Conservation (phyloP, 1,284 basidiomycete genomes). For the Ganoderma sp. region DNA sequence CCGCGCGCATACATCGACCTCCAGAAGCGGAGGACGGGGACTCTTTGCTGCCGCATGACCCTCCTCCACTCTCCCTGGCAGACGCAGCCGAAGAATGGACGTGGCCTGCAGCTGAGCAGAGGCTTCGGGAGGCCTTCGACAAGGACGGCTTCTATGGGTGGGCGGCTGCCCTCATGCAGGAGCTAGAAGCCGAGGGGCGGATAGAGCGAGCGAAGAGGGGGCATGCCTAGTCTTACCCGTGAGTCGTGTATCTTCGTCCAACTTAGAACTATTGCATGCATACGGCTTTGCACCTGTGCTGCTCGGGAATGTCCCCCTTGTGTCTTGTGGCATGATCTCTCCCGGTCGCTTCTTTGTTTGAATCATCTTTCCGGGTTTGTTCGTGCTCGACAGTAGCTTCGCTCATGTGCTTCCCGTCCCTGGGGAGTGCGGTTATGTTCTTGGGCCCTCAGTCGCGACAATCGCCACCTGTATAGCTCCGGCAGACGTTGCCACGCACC, state of each 20-base stretch:
- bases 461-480: neutral
- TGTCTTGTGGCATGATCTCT: neutral
- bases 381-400: neutral
- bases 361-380: neutral
- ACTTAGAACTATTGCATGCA: neutral
- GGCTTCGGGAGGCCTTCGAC: conserved; percentile 60
- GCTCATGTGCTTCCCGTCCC: neutral
- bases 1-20: conserved; percentile 55
- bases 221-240: conserved; percentile 27
- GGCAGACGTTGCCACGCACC: neutral
- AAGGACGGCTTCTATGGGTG: conserved; percentile 59
- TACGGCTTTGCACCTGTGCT: neutral
- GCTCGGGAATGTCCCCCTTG: neutral
- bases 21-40: conserved; percentile 45
- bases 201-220: conserved; percentile 50
- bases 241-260: neutral
- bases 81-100: conserved; percentile 45
- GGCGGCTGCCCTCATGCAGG: conserved; percentile 54
- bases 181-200: conserved; percentile 59
- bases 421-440: neutral
- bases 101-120: conserved; percentile 56
- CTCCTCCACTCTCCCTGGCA: conserved; percentile 13
- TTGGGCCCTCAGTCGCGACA: neutral
- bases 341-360: neutral
- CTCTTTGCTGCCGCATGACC: conserved; percentile 5